Conservation (phyloP, 2,329 filamentous ascomycete species). For the Alternaria sp. region DNA sequence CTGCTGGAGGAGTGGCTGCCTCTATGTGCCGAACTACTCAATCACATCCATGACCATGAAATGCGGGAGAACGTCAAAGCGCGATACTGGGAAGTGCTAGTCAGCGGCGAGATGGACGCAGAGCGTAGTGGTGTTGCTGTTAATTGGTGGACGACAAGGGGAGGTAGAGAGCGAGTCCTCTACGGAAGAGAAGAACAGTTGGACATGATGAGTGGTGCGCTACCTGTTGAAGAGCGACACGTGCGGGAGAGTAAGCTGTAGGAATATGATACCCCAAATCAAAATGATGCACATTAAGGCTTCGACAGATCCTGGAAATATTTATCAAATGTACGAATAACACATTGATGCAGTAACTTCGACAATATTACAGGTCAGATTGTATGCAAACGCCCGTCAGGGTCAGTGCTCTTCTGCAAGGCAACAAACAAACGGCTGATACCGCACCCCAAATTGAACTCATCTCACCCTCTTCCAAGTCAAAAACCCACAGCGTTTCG, state of each 20-base stretch:
- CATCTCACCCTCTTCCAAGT: not conserved
- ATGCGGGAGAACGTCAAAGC: slow-evolving; percentile 71
- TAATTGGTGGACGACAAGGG: slow-evolving; percentile 80
- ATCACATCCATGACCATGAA: slow-evolving; percentile 64
- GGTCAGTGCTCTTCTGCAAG: not conserved
- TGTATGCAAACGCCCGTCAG: not conserved
- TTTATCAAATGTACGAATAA: not conserved
- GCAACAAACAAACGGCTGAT: not conserved
- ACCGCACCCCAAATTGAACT: not conserved
- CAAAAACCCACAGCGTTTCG: not conserved
- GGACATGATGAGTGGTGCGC: slow-evolving; percentile 63
- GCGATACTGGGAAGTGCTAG: slow-evolving; percentile 80
- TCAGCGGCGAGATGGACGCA: slow-evolving; percentile 85
- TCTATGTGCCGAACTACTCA: slow-evolving; percentile 71
- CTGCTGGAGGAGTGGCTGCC: slow-evolving; percentile 83
- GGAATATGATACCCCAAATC: slow-evolving; percentile 25
- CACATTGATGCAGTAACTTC: not conserved
- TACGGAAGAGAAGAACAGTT: slow-evolving; percentile 59
- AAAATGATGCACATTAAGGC: not conserved
- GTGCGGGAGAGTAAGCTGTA: slow-evolving; percentile 57
- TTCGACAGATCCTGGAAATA: not conserved
- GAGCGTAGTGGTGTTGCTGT: slow-evolving; percentile 80
- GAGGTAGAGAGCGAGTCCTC: slow-evolving; percentile 64
- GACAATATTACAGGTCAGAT: not conserved
- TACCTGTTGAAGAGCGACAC: slow-evolving; percentile 43